Base-by-base conservation (phyloP, 331 rosid species). In the Pyracantha coccinea region DNA sequence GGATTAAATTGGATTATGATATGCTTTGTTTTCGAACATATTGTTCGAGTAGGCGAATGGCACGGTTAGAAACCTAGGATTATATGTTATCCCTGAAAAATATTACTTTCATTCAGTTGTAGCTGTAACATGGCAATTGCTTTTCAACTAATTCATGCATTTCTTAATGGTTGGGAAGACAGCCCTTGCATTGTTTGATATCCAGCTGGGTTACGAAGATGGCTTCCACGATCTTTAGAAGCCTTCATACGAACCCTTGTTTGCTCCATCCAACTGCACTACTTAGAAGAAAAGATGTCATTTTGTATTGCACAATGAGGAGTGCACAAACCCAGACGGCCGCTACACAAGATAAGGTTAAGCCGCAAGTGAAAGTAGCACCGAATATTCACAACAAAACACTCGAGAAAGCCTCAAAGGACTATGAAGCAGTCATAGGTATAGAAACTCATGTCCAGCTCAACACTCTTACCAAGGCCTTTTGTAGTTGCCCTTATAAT, bases 391-490 rank as follows among this genome's bases (percentile, higher is more conserved):
- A 85, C 66, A 85, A 77, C 78, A 89, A 83, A 77, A 72, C 72
- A 68, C 69, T 86, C 15, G 88, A 87, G 16, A 85, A 77, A 77
- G 77, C 84, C 75, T 78, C 86, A 21, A 85, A 89, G 75, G 88
- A 91, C 61, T 93, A 87, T 58, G 98, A 93, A 77, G 86, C 97
- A 57, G 13, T 91, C 59, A 91, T 93, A 75, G 98, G 98, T 2
- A 91, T 93, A 21, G 98, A 93, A 79, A 93, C 98, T 53, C 98
- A 91, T 75, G 98, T 93, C 59, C 98, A 93, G 88, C 97, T 91
- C 55, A 87, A 92, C 3, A 91, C 98, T 71, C 85, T 79, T 24
- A 91, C 97, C 75, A 93, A 93, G 88, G 97, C 97, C 67, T 93
- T 93, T 57, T 93, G 98, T 71, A 76, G 88, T 29, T 93, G 97